Conservation (phyloP, 2,329 filamentous ascomycete species). For the Sclerotinia nivalis region DNA sequence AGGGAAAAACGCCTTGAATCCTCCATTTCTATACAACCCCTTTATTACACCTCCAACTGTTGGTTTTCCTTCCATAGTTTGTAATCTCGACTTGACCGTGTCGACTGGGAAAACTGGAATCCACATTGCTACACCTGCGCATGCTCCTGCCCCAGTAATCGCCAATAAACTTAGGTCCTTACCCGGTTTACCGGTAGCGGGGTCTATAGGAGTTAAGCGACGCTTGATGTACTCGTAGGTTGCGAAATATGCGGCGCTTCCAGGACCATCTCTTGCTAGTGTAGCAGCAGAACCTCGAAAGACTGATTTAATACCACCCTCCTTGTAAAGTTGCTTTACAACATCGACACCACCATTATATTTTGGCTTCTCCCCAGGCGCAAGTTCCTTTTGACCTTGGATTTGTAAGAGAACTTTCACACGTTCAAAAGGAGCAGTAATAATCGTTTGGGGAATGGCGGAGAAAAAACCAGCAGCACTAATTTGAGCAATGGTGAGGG, state of each 20-base stretch:
- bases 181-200: constrained; percentile 66
- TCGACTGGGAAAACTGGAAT: constrained; percentile 97
- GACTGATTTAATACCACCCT: constrained; percentile 86
- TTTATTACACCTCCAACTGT: constrained; percentile 77
- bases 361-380: constrained; percentile 87
- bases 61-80: constrained; percentile 84
- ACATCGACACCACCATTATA: constrained; percentile 88
- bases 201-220: constrained; percentile 78
- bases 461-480: constrained; percentile 96
- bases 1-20: constrained; percentile 92
- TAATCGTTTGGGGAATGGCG: constrained; percentile 93
- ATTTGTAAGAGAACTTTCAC: constrained; percentile 98
- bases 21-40: constrained; percentile 80
- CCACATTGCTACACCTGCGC: constrained; percentile 97
- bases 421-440: constrained; percentile 98
- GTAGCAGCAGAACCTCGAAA: constrained; percentile 92
- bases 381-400: constrained; percentile 83
- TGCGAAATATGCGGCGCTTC: constrained; percentile 93
- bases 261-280: constrained; percentile 88
- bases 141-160: constrained; percentile 82
- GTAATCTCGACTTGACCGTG: constrained; percentile 90
- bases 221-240: constrained; percentile 97
- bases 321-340: constrained; percentile 86
- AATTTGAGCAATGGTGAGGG: constrained; percentile 82
- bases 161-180: constrained; percentile 80